Percentiles rank a stretch among this genome's conserved stretches.
Conservation (phyloP, 2,329 filamentous ascomycete genomes). For the Sclerotinia trifoliorum region DNA sequence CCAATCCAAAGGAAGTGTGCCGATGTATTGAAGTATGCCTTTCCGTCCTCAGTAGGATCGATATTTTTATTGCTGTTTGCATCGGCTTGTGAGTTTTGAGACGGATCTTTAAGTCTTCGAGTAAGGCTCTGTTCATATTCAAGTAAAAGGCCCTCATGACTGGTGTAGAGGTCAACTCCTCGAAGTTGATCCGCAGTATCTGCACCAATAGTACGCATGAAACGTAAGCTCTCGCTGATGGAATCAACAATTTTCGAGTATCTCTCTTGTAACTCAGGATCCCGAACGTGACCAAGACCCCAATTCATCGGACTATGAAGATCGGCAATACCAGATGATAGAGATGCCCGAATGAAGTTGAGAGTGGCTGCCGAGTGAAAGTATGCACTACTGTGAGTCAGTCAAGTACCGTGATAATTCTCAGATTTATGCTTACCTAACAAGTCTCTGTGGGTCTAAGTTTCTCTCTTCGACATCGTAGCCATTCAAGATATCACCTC, state of each 20-base stretch:
- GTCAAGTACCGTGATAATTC: neutral
- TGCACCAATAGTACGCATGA: conserved; percentile 91
- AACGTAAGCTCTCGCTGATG: conserved; percentile 86
- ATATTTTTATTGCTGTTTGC: neutral
- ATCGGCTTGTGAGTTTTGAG: neutral
- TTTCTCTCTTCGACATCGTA: conserved; percentile 72
- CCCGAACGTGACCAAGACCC: conserved; percentile 87
- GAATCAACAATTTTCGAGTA: conserved; percentile 82
- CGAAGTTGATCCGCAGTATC: conserved; percentile 80
- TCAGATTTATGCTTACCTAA: conserved; percentile 52
- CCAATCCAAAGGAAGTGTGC: conserved; percentile 99
- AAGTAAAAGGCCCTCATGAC: conserved; percentile 88
- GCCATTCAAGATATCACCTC: conserved; percentile 94
- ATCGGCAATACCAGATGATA: conserved; percentile 88
- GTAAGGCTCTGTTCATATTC: conserved; percentile 93
- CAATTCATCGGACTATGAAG: conserved; percentile 92
- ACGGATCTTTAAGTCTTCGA: conserved; percentile 66
- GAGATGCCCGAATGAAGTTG: conserved; percentile 84
- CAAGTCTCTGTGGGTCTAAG: conserved; percentile 79
- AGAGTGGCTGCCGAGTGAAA: conserved; percentile 93
- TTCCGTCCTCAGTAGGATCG: conserved; percentile 33
- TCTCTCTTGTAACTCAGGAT: conserved; percentile 77
- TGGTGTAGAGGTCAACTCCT: conserved; percentile 92
- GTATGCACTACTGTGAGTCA: conserved; percentile 63
- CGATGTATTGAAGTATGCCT: conserved; percentile 86